These are phyloP conservation scores for Posidonia australis DNA, from an alignment of 106 monocot genomes.

Conservation along the genomic window DNA sequence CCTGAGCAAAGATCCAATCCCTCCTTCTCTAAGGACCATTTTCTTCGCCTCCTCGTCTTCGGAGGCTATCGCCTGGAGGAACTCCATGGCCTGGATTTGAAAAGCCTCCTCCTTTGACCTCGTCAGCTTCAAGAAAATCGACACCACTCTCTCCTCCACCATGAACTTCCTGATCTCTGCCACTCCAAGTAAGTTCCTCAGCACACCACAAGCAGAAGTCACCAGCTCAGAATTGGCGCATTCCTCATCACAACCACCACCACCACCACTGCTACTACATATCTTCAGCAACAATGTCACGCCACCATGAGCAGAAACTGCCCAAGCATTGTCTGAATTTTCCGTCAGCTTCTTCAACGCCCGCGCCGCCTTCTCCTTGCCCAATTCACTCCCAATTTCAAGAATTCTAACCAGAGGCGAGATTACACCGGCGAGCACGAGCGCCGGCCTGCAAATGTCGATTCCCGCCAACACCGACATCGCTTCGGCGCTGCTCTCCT, in stretches of 20 bases:
- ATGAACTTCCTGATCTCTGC: conserved; percentile 64
- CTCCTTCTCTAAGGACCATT: conserved; percentile 21
- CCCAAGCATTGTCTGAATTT: conserved; percentile 66
- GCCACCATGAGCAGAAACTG: conserved; percentile 72
- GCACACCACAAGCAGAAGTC: conserved; percentile 18
- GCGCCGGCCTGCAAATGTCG: conserved; percentile 17
- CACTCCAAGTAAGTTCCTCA: conserved; percentile 42
- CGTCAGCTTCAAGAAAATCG: conserved; percentile 32
- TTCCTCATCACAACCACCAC: background rate
- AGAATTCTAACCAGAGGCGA: conserved; percentile 22
- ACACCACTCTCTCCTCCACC: conserved; percentile 48
- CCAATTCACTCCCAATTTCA: conserved; percentile 25
- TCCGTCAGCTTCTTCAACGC: conserved; percentile 46
- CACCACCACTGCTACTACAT: conserved; percentile 6
- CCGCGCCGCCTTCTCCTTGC: conserved; percentile 31
- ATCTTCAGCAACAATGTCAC: conserved; percentile 43
- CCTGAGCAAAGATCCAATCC: conserved; percentile 24
- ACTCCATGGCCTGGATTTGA: conserved; percentile 35
- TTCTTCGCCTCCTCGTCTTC: conserved; percentile 22
- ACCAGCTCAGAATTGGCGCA: conserved; percentile 19
- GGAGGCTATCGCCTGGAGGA: conserved; percentile 25
- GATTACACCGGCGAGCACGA: conserved; percentile 26
- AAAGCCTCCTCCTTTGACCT: conserved; percentile 31
- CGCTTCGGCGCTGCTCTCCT: conserved; percentile 25
- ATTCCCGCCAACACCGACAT: conserved; percentile 16